Evolutionary conservation across 2,329 filamentous ascomycete species (phyloP), one percentile per base, ranked within the genome.

Genomic region (Fusarium bulbicola): DNA sequence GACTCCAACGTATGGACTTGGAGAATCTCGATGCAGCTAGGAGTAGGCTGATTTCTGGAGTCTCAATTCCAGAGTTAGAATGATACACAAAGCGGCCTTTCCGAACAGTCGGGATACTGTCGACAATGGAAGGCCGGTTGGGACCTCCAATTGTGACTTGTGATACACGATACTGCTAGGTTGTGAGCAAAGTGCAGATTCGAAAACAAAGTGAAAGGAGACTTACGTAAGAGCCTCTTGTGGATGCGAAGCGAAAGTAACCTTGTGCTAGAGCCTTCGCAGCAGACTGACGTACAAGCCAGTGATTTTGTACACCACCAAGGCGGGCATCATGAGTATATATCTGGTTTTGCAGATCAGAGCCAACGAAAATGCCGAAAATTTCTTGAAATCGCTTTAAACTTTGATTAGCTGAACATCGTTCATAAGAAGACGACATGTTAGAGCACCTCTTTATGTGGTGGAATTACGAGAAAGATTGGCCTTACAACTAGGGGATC

Each of bases 321-420:
- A 16, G 1, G 21, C 21, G 1, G 7, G 4, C 14, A 7, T 15
- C 7, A 16, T 10, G 13, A 12, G 1, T 7, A 3, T 24, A 3
- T n/a, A 24, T 7, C 5, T 7, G 14, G 2, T 16, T n/a, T 11
- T 42, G 40, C 3, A 37, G 21, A 9, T 46, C 3, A 5, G 26
- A 5, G 7, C 32, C 26, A 18, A 39, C 2, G 10, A 46, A 46
- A 3, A 39, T 1, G 5, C 16, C 4, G 1, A 56, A n/a, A 0
- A 62, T 10, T 3, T 46, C 49, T 5, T 26, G 24, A 3, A 26
- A 11, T 2, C 32, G 20, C 40, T 56, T 6, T 0, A 1, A 8
- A 1, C 12, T 4, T 16, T 4, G 3, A 15, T 26, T 13, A 53
- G 36, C 14, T n/a, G 0, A 7, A 30, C 0, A 6, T 24, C 5